A percentile compares a stretch with the other conserved stretches of the same genome.
Conservation (phyloP, 2,329 filamentous ascomycete genomes). For the Cladosporium austrohemisphaericum region DNA sequence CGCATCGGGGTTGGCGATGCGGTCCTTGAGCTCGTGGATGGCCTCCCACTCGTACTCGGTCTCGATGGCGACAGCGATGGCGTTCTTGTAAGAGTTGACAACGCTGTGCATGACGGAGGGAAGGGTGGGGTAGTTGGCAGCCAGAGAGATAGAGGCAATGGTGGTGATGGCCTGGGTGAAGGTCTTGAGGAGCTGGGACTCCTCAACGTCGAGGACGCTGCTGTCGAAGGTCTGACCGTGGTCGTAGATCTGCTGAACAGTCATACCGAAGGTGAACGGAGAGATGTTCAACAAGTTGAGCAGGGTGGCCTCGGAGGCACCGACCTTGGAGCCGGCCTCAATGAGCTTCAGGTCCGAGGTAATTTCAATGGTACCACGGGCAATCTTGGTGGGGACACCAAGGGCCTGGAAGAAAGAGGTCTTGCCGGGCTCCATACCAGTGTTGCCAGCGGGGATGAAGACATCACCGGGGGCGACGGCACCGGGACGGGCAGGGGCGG, state of each 20-base stretch:
- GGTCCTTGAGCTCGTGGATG: constrained; percentile 98
- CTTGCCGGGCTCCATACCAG: constrained; percentile 99
- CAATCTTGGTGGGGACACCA: constrained; percentile 99
- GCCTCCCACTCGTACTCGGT: constrained; percentile 93
- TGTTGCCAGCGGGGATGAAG: constrained; percentile 96
- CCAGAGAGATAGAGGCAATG: constrained; percentile 87
- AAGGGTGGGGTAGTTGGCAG: constrained; percentile 89
- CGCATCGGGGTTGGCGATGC: constrained; percentile 96
- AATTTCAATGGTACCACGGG: constrained; percentile 99
- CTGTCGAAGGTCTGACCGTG: constrained; percentile 88
- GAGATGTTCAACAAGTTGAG: constrained; percentile 99
- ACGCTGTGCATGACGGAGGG: constrained; percentile 95
- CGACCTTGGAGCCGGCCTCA: constrained; percentile 88
- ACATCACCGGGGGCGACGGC: constrained; percentile 91
- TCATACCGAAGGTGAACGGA: constrained; percentile 99
- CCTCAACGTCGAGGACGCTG: constrained; percentile 84
- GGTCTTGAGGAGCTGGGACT: constrained; percentile 85
- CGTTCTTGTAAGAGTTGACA: constrained; percentile 98
- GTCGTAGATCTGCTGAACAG: constrained; percentile 94
- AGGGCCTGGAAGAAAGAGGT: constrained; percentile 99
- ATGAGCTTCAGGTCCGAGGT: constrained; percentile 97
- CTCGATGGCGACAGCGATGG: constrained; percentile 80
- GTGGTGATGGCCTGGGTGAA: constrained; percentile 79
- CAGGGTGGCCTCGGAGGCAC: constrained; percentile 95
- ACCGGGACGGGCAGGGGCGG: constrained; percentile 95